Base-by-base conservation (phyloP, 345 rosid genomes). In the Aurinia saxatilis region DNA sequence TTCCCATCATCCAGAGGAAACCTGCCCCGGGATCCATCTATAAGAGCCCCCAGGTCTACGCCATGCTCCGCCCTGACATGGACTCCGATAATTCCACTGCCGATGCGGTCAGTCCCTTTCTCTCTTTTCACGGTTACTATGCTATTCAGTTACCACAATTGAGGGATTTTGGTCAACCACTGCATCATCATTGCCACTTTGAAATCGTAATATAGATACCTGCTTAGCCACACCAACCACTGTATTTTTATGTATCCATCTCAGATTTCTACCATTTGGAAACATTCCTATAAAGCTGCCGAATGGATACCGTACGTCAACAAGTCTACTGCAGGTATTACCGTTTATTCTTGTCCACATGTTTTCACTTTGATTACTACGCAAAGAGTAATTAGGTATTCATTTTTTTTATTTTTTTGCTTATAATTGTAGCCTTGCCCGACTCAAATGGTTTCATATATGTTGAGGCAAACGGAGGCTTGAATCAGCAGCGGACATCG, bases 401-500 rank as follows among this genome's bases (percentile, higher is more conserved):
- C 49, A 4, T n/a, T 49, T 49, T 25, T 59, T 56, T 29, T 54
- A 8, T 63, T 66, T 7, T 27, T 4, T 27, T 27, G 7, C 6
- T 7, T 47, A 8, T 67, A 17, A 40, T 64, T 82, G 15, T 73
- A 90, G 99, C 72, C 10, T 77, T 95, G 60, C 93, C 93, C n/a
- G 97, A 86, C 64, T 95, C 96, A 19, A 95, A 90, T 71, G 96
- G 97, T 77, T 95, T 78, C 76, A 79, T 95, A 73, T 90, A 82
- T 77, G 87, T 95, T 33, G 97, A 95, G 75, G 99, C 99, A 37
- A 90, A 95, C 68, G 99, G 99, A 67, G 98, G 99, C 61, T 69
- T 90, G 61, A 95, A 90, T 81, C 99, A 95, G 80, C 98, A 90
- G 79, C 86, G 99, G 81, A 83, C 95, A 50, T 90, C 99, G 95